Evolutionary conservation across 2,329 filamentous ascomycete species (phyloP), one percentile per base, ranked within the genome.

Genomic region (Penicillium sp.): DNA sequence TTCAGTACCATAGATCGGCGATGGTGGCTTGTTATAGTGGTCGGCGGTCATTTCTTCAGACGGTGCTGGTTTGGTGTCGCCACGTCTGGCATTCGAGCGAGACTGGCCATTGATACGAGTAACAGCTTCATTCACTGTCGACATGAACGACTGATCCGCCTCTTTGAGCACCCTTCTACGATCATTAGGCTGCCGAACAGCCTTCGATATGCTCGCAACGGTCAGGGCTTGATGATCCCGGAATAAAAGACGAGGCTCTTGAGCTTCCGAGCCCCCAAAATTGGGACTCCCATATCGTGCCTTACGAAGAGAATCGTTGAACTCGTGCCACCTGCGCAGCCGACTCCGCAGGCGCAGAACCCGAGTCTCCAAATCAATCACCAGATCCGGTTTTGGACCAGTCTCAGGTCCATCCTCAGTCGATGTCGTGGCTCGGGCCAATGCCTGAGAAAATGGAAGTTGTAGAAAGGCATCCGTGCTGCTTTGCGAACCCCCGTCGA

Each of bases 271-370:
- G 2, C 46, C 41, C 1, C 41, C 42, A 35, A 41, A 38, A 23
- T 43, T 43, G 8, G 27, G 41, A 24, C 42, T 40, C 2, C n/a
- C 32, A 13, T 27, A 27, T 12, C 59, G 58, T 15, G 57, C 51
- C 10, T 56, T 59, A 12, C 57, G 62, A 29, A 62, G 57, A 10
- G 64, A 61, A 33, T 75, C 70, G 53, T 80, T 75, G 53, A 89
- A 89, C n/a, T 75, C 76, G 58, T 86, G 79, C 90, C 89, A 95
- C 66, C 79, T 83, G 45, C 81, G 77, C 25, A 95, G 68, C 33
- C 89, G 81, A 39, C 79, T 77, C 46, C 80, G 79, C 59, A 95
- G 89, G 6, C 79, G 73, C 38, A 76, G 73, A 0, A 93, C 81
- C 12, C 88, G 80, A 18, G 71, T 69, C 46, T 92, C 86, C 4